Conservation (phyloP, 352 stramenopile genomes). For the Globisporangium parvum region DNA sequence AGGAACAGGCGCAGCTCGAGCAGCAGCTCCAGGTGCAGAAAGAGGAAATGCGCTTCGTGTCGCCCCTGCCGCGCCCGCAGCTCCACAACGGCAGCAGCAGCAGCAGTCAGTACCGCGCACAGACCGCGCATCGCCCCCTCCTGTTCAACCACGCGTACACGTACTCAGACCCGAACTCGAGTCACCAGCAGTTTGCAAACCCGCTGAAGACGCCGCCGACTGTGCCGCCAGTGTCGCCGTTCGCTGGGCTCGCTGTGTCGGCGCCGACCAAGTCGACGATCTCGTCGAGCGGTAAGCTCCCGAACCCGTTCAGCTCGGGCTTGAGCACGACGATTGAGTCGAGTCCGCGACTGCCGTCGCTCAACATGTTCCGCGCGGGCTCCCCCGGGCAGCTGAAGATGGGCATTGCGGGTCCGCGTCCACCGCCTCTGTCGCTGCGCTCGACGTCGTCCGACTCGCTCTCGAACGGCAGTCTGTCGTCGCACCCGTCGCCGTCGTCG, state of each 20-base stretch:
- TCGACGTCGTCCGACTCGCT: constrained; percentile 52
- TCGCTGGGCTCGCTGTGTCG: constrained; percentile 64
- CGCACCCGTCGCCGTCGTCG: constrained; percentile 20
- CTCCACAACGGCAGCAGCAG: constrained; percentile 16
- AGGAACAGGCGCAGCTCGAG: constrained; percentile 61
- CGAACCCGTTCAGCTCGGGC: constrained; percentile 45
- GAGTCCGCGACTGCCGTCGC: constrained; percentile 57
- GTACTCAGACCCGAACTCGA: constrained; percentile 49
- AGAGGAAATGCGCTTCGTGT: constrained; percentile 76
- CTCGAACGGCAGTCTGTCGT: constrained; percentile 26
- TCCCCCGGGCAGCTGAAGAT: constrained; percentile 60
- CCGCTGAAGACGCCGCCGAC: constrained; percentile 38
- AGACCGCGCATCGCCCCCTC: constrained; percentile 14
- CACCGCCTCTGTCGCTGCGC: constrained; percentile 50
- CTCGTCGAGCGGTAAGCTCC: constrained; percentile 20
- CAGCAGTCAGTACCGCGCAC: constrained; percentile 23
- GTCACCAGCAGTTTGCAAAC: constrained; percentile 23
- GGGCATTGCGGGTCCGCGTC: constrained; percentile 44
- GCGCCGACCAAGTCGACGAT: constrained; percentile 45
- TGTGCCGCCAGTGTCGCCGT: constrained; percentile 60
- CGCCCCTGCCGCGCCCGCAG: constrained; percentile 37
- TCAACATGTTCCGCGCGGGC: constrained; percentile 62
- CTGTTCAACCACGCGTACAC: constrained; percentile 50
- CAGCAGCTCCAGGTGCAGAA: constrained; percentile 70
- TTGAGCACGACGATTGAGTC: constrained; percentile 45